These are phyloP conservation scores for Leishmania braziliensis DNA, from an alignment of 208 protist genomes.

Conservation along the genomic window DNA sequence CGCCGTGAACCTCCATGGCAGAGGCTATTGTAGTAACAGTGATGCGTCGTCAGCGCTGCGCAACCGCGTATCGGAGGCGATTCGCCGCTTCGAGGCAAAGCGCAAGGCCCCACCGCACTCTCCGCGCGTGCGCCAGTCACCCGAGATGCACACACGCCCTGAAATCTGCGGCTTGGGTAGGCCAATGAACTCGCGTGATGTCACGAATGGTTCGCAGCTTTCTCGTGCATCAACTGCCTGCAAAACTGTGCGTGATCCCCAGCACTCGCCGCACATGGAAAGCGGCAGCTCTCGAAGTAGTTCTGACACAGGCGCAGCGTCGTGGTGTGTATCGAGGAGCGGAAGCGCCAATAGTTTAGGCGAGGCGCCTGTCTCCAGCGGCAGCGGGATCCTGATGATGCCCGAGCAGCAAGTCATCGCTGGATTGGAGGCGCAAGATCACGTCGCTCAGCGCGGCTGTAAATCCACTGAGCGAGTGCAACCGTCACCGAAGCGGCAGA, in stretches of 20 bases:
- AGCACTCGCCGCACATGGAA: neutral
- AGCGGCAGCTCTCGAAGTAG: neutral
- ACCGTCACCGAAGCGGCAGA: neutral
- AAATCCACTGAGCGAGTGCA: neutral
- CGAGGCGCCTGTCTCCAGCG: neutral
- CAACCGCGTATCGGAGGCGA: constrained; percentile 14
- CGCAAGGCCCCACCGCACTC: neutral
- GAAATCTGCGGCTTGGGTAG: neutral
- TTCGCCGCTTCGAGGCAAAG: constrained; percentile 16
- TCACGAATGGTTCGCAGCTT: neutral
- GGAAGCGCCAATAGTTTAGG: neutral
- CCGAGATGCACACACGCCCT: neutral
- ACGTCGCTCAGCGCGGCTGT: neutral
- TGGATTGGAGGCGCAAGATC: neutral
- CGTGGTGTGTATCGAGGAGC: neutral
- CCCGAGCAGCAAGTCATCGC: neutral
- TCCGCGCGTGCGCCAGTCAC: neutral
- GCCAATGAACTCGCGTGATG: neutral
- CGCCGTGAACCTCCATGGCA: neutral
- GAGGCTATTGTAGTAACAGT: neutral
- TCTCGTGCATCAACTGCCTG: neutral
- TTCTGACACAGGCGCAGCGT: neutral
- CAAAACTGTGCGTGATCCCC: neutral
- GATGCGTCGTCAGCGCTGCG: constrained; percentile 10
- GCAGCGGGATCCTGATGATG: neutral